Conservation (phyloP, 169 alveolate species). For the Plasmodium vivax region DNA sequence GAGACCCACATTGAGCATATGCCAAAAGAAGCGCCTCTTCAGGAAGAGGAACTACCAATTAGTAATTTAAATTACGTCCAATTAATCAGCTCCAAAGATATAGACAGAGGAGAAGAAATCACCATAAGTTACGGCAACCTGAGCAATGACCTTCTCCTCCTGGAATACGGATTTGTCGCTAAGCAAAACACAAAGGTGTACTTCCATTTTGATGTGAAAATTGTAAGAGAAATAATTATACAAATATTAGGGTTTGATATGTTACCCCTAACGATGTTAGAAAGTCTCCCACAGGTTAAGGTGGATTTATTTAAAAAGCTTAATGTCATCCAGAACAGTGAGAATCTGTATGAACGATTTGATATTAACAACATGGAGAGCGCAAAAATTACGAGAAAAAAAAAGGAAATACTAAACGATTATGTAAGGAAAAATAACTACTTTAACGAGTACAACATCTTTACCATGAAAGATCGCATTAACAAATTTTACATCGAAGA, state of each 20-base stretch:
- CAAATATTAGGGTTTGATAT: slow-evolving; percentile 69
- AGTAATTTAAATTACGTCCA: slow-evolving; percentile 18
- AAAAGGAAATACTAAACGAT: slow-evolving; percentile 62
- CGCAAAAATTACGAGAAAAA: slow-evolving; percentile 59
- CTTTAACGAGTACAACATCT: slow-evolving; percentile 64
- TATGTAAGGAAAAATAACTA: slow-evolving; percentile 65
- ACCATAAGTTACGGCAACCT: slow-evolving; percentile 48
- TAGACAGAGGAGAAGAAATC: slow-evolving; percentile 56
- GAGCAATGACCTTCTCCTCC: slow-evolving; percentile 56
- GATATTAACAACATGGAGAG: slow-evolving; percentile 6
- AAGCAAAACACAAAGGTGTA: slow-evolving; percentile 34
- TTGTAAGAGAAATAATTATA: slow-evolving; percentile 56
- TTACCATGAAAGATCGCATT: slow-evolving; percentile 72
- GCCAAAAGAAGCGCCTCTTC: neutral
- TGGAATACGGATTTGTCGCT: slow-evolving; percentile 67
- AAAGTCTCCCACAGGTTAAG: slow-evolving; percentile 35
- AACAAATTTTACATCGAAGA: slow-evolving; percentile 63
- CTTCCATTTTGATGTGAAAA: slow-evolving; percentile 62
- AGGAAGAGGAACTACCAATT: neutral
- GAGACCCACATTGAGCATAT: neutral
- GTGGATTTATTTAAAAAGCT: slow-evolving; percentile 30
- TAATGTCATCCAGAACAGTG: slow-evolving; percentile 3
- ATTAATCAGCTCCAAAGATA: slow-evolving; percentile 48
- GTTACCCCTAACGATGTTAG: slow-evolving; percentile 58
- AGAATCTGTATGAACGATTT: slow-evolving; percentile 60